phyloP scores from a whole-genome alignment of 495 filamentous ascomycete species.

The Tuber melanosporum region DNA sequence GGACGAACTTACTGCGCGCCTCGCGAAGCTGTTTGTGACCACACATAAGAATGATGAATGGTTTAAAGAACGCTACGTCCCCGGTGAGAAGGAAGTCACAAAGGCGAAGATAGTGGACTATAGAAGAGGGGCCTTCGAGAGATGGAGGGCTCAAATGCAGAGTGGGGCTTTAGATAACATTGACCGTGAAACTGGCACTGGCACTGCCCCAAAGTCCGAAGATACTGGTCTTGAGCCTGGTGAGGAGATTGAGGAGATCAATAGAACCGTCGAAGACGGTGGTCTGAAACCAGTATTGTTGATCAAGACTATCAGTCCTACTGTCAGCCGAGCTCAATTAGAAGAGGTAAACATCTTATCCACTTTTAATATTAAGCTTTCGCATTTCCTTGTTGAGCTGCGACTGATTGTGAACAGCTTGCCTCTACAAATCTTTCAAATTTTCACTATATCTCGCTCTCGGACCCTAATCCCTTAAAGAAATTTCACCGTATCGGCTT shows the following conservation, averaged over 20 bases:
- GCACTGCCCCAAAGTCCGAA: conserved; percentile 71
- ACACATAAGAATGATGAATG: conserved; percentile 91
- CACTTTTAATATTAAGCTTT: neutral
- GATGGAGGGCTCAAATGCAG: conserved; percentile 80
- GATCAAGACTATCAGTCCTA: conserved; percentile 96
- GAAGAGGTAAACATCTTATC: conserved; percentile 62
- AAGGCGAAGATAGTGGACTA: conserved; percentile 65
- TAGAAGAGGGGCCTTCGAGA: conserved; percentile 63
- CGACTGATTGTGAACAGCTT: conserved; percentile 50
- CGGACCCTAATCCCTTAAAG: conserved; percentile 93
- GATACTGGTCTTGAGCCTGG: conserved; percentile 61
- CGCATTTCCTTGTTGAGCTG: neutral
- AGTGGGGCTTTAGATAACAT: conserved; percentile 85
- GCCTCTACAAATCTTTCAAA: conserved; percentile 37
- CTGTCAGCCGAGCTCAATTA: conserved; percentile 87
- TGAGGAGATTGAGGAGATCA: conserved; percentile 74
- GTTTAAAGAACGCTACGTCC: conserved; percentile 93
- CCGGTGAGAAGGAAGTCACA: conserved; percentile 66
- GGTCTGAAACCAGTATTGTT: conserved; percentile 69
- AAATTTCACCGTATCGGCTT: conserved; percentile 97
- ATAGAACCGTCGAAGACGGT: conserved; percentile 39
- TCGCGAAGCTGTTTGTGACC: conserved; percentile 80
- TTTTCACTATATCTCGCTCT: conserved; percentile 47
- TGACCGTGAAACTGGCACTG: conserved; percentile 58
- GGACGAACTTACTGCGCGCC: conserved; percentile 82